Conservation (phyloP, 352 stramenopile genomes). For the Pelagophyceae sp. region DNA sequence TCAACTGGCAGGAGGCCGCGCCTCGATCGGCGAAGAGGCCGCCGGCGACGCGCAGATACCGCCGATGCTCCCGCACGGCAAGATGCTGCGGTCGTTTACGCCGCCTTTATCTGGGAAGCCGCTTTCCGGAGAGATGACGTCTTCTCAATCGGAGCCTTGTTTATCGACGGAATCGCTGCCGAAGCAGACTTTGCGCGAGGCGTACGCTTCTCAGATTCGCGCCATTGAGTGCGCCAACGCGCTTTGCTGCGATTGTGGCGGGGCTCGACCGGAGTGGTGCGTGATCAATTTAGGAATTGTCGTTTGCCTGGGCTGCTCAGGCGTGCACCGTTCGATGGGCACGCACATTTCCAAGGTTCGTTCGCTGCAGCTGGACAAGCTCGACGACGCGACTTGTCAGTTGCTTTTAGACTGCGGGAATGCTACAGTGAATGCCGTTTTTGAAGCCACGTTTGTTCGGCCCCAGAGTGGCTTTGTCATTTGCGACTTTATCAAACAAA, state of each 20-base stretch:
- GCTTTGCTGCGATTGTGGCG: slow-evolving; percentile 51
- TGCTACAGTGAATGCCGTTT: background rate
- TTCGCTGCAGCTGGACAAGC: slow-evolving; percentile 63
- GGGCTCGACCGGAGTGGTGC: slow-evolving; percentile 74
- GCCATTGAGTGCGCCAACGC: slow-evolving; percentile 33
- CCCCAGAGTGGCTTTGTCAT: background rate
- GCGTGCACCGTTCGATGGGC: slow-evolving; percentile 87
- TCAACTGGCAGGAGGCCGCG: background rate
- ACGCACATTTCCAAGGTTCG: slow-evolving; percentile 92
- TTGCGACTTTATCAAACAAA: background rate
- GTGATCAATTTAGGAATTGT: slow-evolving; percentile 90
- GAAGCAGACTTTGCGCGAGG: background rate
- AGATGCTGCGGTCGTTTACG: background rate
- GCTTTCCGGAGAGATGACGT: no score
- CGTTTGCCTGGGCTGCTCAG: slow-evolving; percentile 91
- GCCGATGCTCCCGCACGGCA: background rate
- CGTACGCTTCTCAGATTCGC: background rate
- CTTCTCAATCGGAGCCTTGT: no score
- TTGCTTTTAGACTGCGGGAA: background rate
- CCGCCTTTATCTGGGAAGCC: no score
- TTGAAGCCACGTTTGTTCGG: background rate
- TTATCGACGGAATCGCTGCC: background rate
- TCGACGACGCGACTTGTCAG: background rate
- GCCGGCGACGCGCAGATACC: background rate
- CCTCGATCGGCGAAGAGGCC: background rate